A percentile compares a stretch with the other conserved stretches of the same genome.
These are phyloP conservation scores for Arthroderma uncinatum DNA, from an alignment of 2,329 filamentous ascomycete genomes.

Conservation along the genomic window DNA sequence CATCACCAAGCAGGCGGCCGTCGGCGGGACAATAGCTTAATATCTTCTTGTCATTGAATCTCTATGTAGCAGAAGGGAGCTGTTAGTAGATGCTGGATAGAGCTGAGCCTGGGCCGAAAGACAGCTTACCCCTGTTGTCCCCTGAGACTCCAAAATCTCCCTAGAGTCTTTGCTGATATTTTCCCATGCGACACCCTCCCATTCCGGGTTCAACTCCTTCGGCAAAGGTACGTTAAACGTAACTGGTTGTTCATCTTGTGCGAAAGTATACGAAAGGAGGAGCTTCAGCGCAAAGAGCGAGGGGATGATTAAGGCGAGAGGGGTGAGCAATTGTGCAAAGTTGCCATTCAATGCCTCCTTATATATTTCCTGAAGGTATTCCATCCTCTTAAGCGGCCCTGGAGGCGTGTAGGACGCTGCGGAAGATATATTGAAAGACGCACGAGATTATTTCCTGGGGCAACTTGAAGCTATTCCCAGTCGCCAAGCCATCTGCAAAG, in stretches of 20 bases:
- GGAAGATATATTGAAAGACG: not conserved
- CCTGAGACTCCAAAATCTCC: slow-evolving; percentile 28
- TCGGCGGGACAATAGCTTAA: slow-evolving; percentile 63
- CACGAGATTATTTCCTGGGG: not conserved
- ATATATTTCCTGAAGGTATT: slow-evolving; percentile 5
- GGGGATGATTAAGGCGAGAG: slow-evolving; percentile 4
- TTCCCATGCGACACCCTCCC: slow-evolving; percentile 27
- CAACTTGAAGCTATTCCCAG: not conserved
- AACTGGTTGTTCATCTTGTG: slow-evolving; percentile 26
- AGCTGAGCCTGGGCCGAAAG: not conserved
- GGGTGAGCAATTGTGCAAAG: slow-evolving; percentile 8
- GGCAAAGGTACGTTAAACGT: slow-evolving; percentile 31
- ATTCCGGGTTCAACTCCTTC: slow-evolving; percentile 24
- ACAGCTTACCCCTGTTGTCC: slow-evolving; percentile 27
- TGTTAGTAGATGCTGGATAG: not conserved
- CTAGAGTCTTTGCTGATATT: slow-evolving; percentile 25
- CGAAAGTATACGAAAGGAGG: slow-evolving; percentile 2
- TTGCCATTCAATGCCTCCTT: slow-evolving; percentile 1
- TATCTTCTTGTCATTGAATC: slow-evolving; percentile 31
- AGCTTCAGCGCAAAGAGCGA: slow-evolving; percentile 9
- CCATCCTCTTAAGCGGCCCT: slow-evolving; percentile 7
- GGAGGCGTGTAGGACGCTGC: not conserved
- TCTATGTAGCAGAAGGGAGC: slow-evolving; percentile 17
- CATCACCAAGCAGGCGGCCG: slow-evolving; percentile 61
- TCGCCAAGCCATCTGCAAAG: not conserved